Evolutionary conservation across 2,329 filamentous ascomycete species (phyloP).

Genomic region (Cercospora sp.): DNA sequence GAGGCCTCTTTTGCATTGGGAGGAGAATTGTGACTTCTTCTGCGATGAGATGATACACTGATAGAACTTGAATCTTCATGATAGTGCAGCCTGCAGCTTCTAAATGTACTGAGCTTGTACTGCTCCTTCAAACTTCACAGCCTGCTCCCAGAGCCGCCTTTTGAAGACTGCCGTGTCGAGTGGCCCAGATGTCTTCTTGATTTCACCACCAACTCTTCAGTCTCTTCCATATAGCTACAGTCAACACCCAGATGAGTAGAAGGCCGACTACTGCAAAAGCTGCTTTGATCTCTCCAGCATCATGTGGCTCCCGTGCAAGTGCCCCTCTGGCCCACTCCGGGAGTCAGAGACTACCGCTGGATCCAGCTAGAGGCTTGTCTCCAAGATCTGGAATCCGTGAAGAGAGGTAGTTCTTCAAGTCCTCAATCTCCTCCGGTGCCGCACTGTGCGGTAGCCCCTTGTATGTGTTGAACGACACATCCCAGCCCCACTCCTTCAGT

Average conservation of each 20-base stretch:
- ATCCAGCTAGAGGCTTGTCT: constrained; percentile 31
- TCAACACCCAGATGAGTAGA: constrained; percentile 32
- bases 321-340: constrained; percentile 19
- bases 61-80: neutral
- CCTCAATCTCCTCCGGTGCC: constrained; percentile 74
- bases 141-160: neutral
- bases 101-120: neutral
- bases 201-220: constrained; percentile 15
- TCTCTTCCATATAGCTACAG: constrained; percentile 27
- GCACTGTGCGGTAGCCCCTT: constrained; percentile 75
- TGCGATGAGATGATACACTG: neutral
- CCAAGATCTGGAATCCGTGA: constrained; percentile 53
- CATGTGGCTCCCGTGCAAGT: constrained; percentile 31
- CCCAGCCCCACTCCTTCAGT: constrained; percentile 68
- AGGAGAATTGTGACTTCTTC: neutral
- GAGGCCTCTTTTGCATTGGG: neutral
- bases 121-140: neutral
- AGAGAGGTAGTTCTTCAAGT: constrained; percentile 67
- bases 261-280: constrained; percentile 30
- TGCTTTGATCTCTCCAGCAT: constrained; percentile 34
- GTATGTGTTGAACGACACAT: constrained; percentile 76
- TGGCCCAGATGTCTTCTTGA: neutral
- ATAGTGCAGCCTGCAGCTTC: neutral
- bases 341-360: constrained; percentile 32
- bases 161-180: neutral